phyloP scores from a whole-genome alignment of 192 early-diverging fungal genomes.

The Podila minutissima region DNA sequence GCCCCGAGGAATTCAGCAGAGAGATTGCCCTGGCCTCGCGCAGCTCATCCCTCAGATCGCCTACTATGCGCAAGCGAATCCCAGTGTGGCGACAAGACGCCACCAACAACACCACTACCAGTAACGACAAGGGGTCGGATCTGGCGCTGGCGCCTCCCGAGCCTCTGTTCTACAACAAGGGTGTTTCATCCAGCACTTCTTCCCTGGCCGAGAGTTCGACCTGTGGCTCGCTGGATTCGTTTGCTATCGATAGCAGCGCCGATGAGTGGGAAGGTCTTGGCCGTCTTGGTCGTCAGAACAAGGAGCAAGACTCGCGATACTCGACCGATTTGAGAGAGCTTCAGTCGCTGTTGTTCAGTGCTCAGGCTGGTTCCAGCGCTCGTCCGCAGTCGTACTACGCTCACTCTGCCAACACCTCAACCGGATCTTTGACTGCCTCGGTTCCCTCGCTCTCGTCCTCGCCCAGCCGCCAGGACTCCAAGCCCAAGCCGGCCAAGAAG shows the following conservation, averaged over 20 bases:
- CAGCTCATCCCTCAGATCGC: slow-evolving; percentile 23
- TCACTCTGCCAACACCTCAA: slow-evolving; percentile 43
- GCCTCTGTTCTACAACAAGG: slow-evolving; percentile 37
- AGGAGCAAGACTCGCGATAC: slow-evolving; percentile 32
- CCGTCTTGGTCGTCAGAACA: slow-evolving; percentile 26
- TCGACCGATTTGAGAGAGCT: slow-evolving; percentile 32
- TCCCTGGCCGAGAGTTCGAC: slow-evolving; percentile 29
- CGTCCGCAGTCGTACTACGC: slow-evolving; percentile 1
- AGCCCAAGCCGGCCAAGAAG: slow-evolving; percentile 25
- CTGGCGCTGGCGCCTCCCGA: slow-evolving; percentile 31
- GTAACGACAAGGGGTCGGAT: background rate
- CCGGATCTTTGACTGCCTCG: slow-evolving; percentile 9
- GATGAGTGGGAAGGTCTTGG: slow-evolving; percentile 34
- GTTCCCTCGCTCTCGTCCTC: slow-evolving; percentile 1
- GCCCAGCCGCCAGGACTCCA: slow-evolving; percentile 13
- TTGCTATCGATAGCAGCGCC: slow-evolving; percentile 13
- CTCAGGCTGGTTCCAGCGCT: background rate
- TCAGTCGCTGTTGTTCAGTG: slow-evolving; percentile 23
- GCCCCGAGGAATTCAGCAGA: slow-evolving; percentile 20
- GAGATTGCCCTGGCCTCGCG: slow-evolving; percentile 27
- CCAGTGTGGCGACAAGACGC: slow-evolving; percentile 5
- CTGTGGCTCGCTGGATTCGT: slow-evolving; percentile 34
- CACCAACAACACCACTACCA: background rate
- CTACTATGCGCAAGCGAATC: background rate
- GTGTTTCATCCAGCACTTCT: slow-evolving; percentile 14